These are phyloP conservation scores for Wickerhamiella bombiphila DNA, from an alignment of 805 yeast genomes.

Conservation along the genomic window DNA sequence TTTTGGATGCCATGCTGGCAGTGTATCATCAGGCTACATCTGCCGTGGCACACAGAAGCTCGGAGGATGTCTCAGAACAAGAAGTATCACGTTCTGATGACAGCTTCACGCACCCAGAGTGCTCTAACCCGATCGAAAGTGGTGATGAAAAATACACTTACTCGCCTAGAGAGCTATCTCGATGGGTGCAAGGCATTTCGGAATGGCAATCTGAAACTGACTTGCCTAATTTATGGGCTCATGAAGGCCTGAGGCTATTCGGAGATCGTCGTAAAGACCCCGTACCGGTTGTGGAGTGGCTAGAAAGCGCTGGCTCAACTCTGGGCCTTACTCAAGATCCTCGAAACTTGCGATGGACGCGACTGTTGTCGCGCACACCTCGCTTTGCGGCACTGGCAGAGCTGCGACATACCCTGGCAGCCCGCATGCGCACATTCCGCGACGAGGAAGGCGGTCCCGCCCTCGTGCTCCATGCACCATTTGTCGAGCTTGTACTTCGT, in stretches of 20 bases:
- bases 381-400: constrained; percentile 21
- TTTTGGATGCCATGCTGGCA: constrained; percentile 41
- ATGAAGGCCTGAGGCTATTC: constrained; percentile 68
- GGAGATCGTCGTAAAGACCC: constrained; percentile 42
- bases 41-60: too few species aligned
- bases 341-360: constrained; percentile 6
- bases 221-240: constrained; percentile 42
- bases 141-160: constrained; percentile 42
- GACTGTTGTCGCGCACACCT: constrained; percentile 8
- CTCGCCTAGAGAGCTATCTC: constrained; percentile 80
- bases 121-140: not conserved
- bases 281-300: not conserved
- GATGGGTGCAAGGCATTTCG: constrained; percentile 72
- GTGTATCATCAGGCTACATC: constrained; percentile 36
- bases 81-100: too few species aligned
- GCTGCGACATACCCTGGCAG: constrained; percentile 40
- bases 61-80: too few species aligned
- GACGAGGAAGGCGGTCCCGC: constrained; percentile 49
- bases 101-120: constrained; percentile 40
- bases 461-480: constrained; percentile 50
- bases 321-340: not conserved
- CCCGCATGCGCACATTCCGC: constrained; percentile 52
- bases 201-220: constrained; percentile 24
- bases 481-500: constrained; percentile 59
- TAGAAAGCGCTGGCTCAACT: not conserved